phyloP scores from a whole-genome alignment of 495 filamentous ascomycete species.

The Penicillium dipodomyicola region DNA sequence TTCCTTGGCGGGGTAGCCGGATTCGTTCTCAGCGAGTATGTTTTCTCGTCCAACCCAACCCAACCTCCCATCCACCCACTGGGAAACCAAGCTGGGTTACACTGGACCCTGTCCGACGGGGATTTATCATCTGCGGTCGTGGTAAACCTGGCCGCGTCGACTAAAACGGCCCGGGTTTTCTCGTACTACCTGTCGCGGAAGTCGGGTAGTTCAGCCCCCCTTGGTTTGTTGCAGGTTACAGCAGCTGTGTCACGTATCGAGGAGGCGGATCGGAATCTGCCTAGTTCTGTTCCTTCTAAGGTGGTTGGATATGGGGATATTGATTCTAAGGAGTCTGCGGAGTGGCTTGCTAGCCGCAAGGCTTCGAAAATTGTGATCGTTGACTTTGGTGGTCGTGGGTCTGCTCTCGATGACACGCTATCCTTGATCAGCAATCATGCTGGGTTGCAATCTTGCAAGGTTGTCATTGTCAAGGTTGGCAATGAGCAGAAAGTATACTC shows the following conservation, averaged over 20 bases:
- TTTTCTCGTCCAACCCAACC: slow-evolving; percentile 35
- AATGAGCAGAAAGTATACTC: slow-evolving; percentile 39
- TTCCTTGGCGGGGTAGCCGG: slow-evolving; percentile 45
- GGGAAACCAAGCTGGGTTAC: slow-evolving; percentile 16
- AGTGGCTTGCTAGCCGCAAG: slow-evolving; percentile 20
- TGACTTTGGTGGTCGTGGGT: slow-evolving; percentile 52
- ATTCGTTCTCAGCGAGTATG: slow-evolving; percentile 47
- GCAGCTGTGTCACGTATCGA: slow-evolving; percentile 19
- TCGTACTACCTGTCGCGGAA: slow-evolving; percentile 30
- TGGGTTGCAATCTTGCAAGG: slow-evolving; percentile 14
- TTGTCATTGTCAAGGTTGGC: slow-evolving; percentile 41
- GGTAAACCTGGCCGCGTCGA: slow-evolving; percentile 45
- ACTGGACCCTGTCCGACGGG: slow-evolving; percentile 45
- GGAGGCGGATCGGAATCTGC: slow-evolving; percentile 30
- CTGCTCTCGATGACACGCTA: slow-evolving; percentile 36
- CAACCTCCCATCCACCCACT: slow-evolving; percentile 37
- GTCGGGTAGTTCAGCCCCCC: slow-evolving; percentile 11
- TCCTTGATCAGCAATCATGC: slow-evolving; percentile 21
- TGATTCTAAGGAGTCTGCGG: background rate
- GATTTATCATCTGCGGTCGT: slow-evolving; percentile 42
- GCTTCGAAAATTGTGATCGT: slow-evolving; percentile 46
- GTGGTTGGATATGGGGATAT: slow-evolving; percentile 28
- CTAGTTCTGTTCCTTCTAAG: slow-evolving; percentile 14
- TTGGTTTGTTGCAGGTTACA: slow-evolving; percentile 32
- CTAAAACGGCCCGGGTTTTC: slow-evolving; percentile 49